Conservation (phyloP, 2,329 filamentous ascomycete genomes). For the Elsinoe necatrix region DNA sequence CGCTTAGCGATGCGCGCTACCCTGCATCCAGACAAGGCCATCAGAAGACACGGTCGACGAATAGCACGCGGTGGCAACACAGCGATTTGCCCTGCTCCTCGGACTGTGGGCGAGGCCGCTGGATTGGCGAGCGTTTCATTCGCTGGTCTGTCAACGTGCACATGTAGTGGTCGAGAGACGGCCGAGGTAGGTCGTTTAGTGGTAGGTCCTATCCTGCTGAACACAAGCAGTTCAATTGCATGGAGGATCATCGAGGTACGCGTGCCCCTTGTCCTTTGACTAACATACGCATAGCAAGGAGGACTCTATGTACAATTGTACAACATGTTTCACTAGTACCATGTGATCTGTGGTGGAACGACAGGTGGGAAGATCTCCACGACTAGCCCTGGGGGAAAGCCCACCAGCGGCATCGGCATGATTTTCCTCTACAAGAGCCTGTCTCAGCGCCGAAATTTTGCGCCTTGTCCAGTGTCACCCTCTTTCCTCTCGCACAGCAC, state of each 20-base stretch:
- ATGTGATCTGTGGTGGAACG: neutral
- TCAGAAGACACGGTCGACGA: neutral
- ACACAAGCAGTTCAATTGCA: neutral
- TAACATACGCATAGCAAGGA: neutral
- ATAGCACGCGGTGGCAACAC: neutral
- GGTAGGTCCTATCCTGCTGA: neutral
- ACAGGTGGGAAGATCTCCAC: neutral
- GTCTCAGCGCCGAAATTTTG: neutral
- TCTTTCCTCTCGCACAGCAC: neutral
- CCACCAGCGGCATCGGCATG: neutral
- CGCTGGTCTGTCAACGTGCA: neutral
- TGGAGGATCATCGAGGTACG: neutral
- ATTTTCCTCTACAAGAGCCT: neutral
- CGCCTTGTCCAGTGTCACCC: neutral
- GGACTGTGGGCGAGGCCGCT: neutral
- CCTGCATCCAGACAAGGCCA: slow-evolving; percentile 2
- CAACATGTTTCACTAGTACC: neutral
- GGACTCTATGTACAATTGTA: neutral
- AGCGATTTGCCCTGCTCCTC: neutral
- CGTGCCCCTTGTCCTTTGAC: neutral
- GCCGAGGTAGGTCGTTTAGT: neutral
- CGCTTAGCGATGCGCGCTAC: neutral
- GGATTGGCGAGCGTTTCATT: slow-evolving; percentile 7
- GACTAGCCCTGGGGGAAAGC: neutral
- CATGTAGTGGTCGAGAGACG: neutral